A percentile compares a stretch with the other conserved stretches of the same genome.
These are phyloP conservation scores for Oryza meyeriana DNA, from an alignment of 176 grass and related monocot species.

Conservation along the genomic window DNA sequence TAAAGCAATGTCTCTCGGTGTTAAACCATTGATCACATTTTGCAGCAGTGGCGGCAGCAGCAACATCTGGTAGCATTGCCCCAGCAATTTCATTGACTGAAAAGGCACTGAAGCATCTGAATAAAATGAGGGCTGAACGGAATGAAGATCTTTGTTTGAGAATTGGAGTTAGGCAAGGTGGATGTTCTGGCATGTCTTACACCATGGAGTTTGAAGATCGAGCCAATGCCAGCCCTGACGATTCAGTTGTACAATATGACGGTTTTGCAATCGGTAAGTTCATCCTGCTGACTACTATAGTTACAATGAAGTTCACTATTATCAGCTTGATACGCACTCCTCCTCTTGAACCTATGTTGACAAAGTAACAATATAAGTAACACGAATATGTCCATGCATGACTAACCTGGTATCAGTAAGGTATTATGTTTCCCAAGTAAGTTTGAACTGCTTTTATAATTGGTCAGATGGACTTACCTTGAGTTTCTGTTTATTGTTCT, in stretches of 20 bases:
- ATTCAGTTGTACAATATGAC: conserved; percentile 84
- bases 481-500: neutral
- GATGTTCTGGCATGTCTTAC: conserved; percentile 99
- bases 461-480: neutral
- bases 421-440: neutral
- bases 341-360: neutral
- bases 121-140: conserved; percentile 72
- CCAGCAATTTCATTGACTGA: conserved; percentile 85
- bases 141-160: conserved; percentile 88
- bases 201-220: conserved; percentile 92
- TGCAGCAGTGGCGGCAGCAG: conserved; percentile 30
- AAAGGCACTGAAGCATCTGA: conserved; percentile 84
- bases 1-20: neutral
- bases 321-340: neutral
- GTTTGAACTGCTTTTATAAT: neutral
- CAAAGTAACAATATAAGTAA: neutral
- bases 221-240: conserved; percentile 51
- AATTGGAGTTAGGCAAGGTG: conserved; percentile 97
- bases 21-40: conserved; percentile 12
- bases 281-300: neutral
- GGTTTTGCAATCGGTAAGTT: conserved; percentile 87
- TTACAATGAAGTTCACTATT: neutral
- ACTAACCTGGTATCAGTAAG: neutral
- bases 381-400: neutral
- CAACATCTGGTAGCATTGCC: conserved; percentile 58